These are phyloP conservation scores for Royoungia palumana DNA, from an alignment of 768 basidiomycete species.

Conservation along the genomic window DNA sequence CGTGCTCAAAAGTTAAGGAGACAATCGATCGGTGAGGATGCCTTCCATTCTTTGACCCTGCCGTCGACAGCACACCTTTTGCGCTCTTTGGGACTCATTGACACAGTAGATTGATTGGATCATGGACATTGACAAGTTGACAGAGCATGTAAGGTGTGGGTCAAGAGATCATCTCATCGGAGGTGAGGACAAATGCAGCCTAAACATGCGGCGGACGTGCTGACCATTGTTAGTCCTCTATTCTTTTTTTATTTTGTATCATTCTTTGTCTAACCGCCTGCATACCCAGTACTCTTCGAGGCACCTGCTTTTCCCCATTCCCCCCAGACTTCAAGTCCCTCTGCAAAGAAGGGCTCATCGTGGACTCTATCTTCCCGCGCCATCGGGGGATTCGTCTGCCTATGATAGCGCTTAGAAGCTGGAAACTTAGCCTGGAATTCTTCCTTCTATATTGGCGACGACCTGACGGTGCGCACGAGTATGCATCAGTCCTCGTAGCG, in stretches of 20 bases:
- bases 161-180: not conserved
- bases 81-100: not conserved
- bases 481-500: not conserved
- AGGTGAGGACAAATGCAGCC: not conserved
- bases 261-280: too few relatives aligned
- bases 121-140: not conserved
- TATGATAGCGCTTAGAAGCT: too few relatives aligned
- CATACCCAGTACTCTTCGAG: too few relatives aligned
- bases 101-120: not conserved
- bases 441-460: not conserved
- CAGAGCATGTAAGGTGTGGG: constrained; percentile 5
- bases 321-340: too few relatives aligned
- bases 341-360: too few relatives aligned
- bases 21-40: not conserved
- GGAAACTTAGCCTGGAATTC: too few relatives aligned
- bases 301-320: too few relatives aligned
- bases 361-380: too few relatives aligned
- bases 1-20: not conserved
- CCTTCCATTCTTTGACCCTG: constrained; percentile 3
- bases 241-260: not conserved
- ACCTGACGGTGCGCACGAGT: not conserved
- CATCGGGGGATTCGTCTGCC: too few relatives aligned
- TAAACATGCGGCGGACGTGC: not conserved
- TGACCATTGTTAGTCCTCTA: not conserved
- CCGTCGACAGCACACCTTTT: not conserved